phyloP scores from a whole-genome alignment of 148 eudicot genomes.

The Bassia scoparia region DNA sequence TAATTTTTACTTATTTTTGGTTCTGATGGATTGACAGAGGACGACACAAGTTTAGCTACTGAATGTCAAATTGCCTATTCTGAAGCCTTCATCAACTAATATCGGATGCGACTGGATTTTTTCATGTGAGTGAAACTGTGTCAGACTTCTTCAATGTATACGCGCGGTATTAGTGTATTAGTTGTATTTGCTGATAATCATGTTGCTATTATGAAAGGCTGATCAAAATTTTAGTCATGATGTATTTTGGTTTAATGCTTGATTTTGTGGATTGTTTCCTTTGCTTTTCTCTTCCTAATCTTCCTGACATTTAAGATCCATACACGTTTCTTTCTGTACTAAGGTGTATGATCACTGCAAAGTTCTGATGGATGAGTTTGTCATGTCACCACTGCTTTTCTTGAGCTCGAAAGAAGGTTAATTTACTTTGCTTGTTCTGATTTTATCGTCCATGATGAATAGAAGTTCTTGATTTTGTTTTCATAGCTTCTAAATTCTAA shows the following conservation, averaged over 20 bases:
- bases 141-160: neutral
- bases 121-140: constrained; percentile 59
- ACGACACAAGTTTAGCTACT: constrained; percentile 76
- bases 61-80: constrained; percentile 84
- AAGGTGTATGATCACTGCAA: constrained; percentile 94
- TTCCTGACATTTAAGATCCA: constrained; percentile 7
- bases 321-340: constrained; percentile 22
- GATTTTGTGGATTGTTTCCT: neutral
- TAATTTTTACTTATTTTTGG: neutral
- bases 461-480: neutral
- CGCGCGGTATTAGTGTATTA: neutral
- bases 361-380: constrained; percentile 95
- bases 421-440: neutral
- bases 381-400: constrained; percentile 84
- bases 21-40: constrained; percentile 54
- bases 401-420: constrained; percentile 82
- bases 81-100: constrained; percentile 75
- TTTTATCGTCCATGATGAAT: neutral
- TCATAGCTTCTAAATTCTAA: neutral
- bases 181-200: too few species aligned
- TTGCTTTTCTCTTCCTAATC: constrained; percentile 11
- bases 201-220: too few species aligned
- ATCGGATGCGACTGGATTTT: constrained; percentile 82
- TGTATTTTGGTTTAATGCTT: too few species aligned
- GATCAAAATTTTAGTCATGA: too few species aligned